These are phyloP conservation scores for Spathaspora girioi DNA, from an alignment of 805 yeast genomes.

Conservation along the genomic window DNA sequence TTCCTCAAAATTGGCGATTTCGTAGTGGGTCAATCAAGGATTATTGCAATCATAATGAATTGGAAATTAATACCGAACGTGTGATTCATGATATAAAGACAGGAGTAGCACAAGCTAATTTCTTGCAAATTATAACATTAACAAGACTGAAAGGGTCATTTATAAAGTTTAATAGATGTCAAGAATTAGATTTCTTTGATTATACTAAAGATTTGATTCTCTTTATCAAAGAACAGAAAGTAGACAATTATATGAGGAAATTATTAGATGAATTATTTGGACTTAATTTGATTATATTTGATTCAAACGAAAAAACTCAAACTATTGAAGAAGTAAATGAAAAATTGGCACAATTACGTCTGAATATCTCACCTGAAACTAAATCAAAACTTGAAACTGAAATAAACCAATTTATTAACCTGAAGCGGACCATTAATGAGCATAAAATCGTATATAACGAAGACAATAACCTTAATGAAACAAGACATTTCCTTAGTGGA, in stretches of 20 bases:
- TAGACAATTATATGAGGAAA: not conserved
- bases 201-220: not conserved
- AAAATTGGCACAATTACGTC: not conserved
- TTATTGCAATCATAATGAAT: not conserved
- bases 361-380: not conserved
- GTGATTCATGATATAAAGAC: not conserved
- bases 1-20: not conserved
- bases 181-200: not conserved
- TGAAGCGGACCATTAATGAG: not conserved
- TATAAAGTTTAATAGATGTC: not conserved
- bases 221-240: not conserved
- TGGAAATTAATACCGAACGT: not conserved
- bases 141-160: not conserved
- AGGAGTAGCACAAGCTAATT: not conserved
- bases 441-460: not conserved
- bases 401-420: not conserved
- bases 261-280: not conserved
- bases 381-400: not conserved
- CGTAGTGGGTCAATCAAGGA: not conserved
- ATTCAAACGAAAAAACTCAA: not conserved
- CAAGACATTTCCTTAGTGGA: not conserved
- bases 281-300: not conserved
- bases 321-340: constrained; percentile 1
- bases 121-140: not conserved
- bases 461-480: not conserved